A percentile compares a stretch with the other conserved stretches of the same genome.
These are phyloP conservation scores for Leishmania guyanensis DNA, from an alignment of 208 protist species.

Conservation along the genomic window DNA sequence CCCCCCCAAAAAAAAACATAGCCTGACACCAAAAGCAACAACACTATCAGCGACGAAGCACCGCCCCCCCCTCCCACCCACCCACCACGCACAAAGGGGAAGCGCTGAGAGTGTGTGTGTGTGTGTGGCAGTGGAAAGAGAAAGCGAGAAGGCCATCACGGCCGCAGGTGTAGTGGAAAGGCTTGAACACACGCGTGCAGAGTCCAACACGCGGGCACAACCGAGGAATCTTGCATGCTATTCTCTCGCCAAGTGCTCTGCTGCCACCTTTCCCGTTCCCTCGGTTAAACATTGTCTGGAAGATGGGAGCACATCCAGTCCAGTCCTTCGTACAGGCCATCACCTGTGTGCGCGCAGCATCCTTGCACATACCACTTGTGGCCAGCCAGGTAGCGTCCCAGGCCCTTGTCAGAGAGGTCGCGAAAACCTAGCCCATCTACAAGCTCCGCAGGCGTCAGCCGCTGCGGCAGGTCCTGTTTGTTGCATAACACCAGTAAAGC, in stretches of 20 bases:
- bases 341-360: slow-evolving; percentile 95
- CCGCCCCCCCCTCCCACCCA: not conserved
- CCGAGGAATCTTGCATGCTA: not conserved
- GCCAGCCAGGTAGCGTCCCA: slow-evolving; percentile 40
- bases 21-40: slow-evolving; percentile 25
- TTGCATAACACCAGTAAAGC: slow-evolving; percentile 95
- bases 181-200: not conserved
- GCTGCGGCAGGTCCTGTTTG: slow-evolving; percentile 93
- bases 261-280: not conserved
- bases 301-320: slow-evolving; percentile 94
- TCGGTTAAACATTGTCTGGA: slow-evolving; percentile 27
- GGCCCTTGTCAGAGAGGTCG: slow-evolving; percentile 28
- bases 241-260: not conserved
- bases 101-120: not conserved
- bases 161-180: not conserved
- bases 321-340: slow-evolving; percentile 97
- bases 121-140: not conserved
- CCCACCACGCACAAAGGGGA: not conserved
- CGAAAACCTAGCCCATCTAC: slow-evolving; percentile 62
- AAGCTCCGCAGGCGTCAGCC: slow-evolving; percentile 59
- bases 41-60: too few species aligned
- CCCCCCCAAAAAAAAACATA: not conserved
- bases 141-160: not conserved
- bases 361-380: slow-evolving; percentile 95
- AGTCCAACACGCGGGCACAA: not conserved